phyloP scores from a whole-genome alignment of 495 filamentous ascomycete genomes.

The Friedmanniomyces simplex region DNA sequence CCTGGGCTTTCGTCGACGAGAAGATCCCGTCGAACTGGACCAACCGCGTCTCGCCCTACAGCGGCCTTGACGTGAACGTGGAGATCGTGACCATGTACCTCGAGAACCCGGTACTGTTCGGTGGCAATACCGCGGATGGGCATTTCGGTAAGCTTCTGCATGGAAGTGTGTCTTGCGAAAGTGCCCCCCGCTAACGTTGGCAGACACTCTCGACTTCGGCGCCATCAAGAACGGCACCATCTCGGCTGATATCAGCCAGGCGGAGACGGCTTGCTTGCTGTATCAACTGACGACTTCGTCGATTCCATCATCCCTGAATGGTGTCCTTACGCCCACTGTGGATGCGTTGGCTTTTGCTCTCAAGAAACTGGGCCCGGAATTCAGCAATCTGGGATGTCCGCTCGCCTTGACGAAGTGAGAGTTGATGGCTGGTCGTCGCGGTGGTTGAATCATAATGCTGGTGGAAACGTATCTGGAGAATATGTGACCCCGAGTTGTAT shows the following conservation, averaged over 20 bases:
- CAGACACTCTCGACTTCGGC: slow-evolving; percentile 26
- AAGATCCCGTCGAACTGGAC: slow-evolving; percentile 34
- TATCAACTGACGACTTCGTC: slow-evolving; percentile 31
- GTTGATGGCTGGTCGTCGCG: not conserved
- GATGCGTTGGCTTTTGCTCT: slow-evolving; percentile 24
- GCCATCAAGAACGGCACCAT: slow-evolving; percentile 28
- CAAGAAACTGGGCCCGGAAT: slow-evolving; percentile 17
- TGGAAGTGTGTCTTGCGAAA: too few species aligned
- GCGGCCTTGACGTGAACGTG: slow-evolving; percentile 21
- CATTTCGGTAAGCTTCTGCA: slow-evolving; percentile 18
- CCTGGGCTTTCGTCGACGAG: slow-evolving; percentile 31
- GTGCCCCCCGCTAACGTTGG: not conserved
- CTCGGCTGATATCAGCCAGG: slow-evolving; percentile 6
- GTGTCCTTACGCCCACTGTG: slow-evolving; percentile 27
- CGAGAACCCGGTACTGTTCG: slow-evolving; percentile 33
- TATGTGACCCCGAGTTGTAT: too few species aligned
- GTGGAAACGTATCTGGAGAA: not conserved
- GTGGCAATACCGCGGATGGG: slow-evolving; percentile 29
- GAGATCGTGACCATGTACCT: slow-evolving; percentile 32
- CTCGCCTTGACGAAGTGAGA: slow-evolving; percentile 16
- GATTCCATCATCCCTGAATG: slow-evolving; percentile 27
- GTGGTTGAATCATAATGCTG: not conserved
- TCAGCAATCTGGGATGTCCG: slow-evolving; percentile 31
- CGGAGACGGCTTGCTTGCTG: slow-evolving; percentile 26
- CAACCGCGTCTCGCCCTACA: slow-evolving; percentile 31